Evolutionary conservation across 2,329 filamentous ascomycete genomes (phyloP), one percentile per base, ranked within the genome.

Genomic region (Talaromyces sp.): DNA sequence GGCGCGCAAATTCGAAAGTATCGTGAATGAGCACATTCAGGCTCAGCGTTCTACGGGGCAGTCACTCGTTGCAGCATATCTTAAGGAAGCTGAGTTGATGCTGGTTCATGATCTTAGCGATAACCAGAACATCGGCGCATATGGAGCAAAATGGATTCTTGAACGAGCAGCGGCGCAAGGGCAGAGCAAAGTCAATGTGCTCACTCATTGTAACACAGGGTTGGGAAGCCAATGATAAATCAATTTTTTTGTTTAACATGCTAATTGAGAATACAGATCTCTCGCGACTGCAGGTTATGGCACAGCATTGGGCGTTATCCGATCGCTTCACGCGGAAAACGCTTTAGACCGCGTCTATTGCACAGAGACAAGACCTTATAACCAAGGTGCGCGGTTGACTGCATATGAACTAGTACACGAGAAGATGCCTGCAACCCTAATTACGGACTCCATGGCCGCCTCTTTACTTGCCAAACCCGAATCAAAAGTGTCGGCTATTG

Each of bases 171-270:
- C 68, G 41, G 81, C 56, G 78, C 70, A 78, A 84, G 74, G 75
- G 83, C 68, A 76, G 84, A 82, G 79, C 71, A 82, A 83, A 69
- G 80, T 97, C 57, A 92, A 91, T n/a, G 89, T 99, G 50, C 81
- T 99, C 70, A 99, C 95, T 11, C 96, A 99, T 79, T 99, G 95
- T 84, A 99, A 99, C 78, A 99, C 95, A 24, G 95, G 95, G 88
- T 90, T 83, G 65, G 80, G 69, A 10, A 19, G 16, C 59, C 64
- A 67, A 62, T 60, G 33, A 37, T 43, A 9, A 27, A 49, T 37
- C 2, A 6, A 22, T 13, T 6, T 27, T 10, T 16, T 54, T 22
- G 37, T 41, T 33, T 57, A 11, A 49, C 24, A 59, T 60, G 27
- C 56, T 62, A 65, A 50, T 43, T 22, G 41, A 47, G 63, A 54